Conservation (phyloP, 495 filamentous ascomycete genomes). For the Cladorrhinum samala region DNA sequence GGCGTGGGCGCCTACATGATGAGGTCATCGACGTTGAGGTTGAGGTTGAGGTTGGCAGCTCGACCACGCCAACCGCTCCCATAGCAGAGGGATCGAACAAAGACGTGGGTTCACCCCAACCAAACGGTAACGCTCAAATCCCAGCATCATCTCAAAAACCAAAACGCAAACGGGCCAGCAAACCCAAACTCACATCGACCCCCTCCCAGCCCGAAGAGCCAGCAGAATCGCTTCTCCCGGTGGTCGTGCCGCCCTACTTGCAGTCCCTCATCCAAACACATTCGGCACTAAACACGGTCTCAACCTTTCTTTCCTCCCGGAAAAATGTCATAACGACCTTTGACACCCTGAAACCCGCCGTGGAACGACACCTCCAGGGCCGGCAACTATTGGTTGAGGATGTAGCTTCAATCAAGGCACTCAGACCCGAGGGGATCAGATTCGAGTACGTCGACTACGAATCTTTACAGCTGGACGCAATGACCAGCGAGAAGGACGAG, state of each 20-base stretch:
- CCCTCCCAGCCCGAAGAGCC: not conserved
- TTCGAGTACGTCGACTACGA: constrained; percentile 85
- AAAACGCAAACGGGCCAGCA: not conserved
- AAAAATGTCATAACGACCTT: constrained; percentile 90
- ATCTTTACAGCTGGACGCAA: constrained; percentile 69
- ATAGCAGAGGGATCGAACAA: too few relatives aligned
- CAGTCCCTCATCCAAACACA: constrained; percentile 68
- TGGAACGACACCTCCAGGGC: constrained; percentile 63
- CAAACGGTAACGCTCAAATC: too few relatives aligned
- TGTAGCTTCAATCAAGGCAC: constrained; percentile 50
- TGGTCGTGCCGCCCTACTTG: constrained; percentile 54
- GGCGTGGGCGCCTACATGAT: too few relatives aligned
- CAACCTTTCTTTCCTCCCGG: constrained; percentile 88
- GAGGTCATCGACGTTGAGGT: too few relatives aligned
- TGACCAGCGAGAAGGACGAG: constrained; percentile 54
- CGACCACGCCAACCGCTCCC: too few relatives aligned
- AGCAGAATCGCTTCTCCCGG: constrained; percentile 45
- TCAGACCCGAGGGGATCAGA: constrained; percentile 62
- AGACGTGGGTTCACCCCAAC: too few relatives aligned
- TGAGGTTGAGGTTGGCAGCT: too few relatives aligned
- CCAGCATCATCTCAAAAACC: too few relatives aligned
- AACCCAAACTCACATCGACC: not conserved
- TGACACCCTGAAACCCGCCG: constrained; percentile 74
- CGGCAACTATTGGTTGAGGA: constrained; percentile 67
- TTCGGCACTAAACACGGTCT: constrained; percentile 82